Base-by-base conservation (phyloP, 495 filamentous ascomycete genomes). In the Chaetomium tenue region DNA sequence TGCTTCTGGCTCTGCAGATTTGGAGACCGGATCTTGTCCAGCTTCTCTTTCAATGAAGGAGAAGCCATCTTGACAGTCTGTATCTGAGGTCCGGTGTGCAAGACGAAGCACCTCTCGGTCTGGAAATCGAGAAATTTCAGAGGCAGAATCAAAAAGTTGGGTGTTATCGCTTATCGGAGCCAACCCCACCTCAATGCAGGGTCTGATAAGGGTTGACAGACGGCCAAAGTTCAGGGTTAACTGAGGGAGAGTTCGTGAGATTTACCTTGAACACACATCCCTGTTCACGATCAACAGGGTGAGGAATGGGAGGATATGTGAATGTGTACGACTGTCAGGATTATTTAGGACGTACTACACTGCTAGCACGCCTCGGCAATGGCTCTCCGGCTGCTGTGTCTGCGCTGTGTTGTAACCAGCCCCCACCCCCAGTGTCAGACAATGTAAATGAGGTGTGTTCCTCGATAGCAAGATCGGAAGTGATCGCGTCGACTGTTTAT, bases 1-100 rank as follows among this genome's bases (percentile, higher is more conserved):
- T 94, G 91, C 75, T 93, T 87, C 78, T 95, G 91, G 77, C 90
- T 98, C 76, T 98, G 89, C 69, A 97, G 87, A 79, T 96, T 96
- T 30, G 94, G 94, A 75, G 90, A 92, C 77, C 94, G 89, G 73
- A 98, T 96, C 83, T 92, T 96, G 75, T 93, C 90, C 70, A 98
- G 84, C 82, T 90, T 95, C 80, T 93, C 93, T 70, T 86, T 84
- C 66, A 97, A 80, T 74, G 91, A 89, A 85, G 90, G 59, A 58
- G 71, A 70, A 60, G 75, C 77, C 80, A 82, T 82, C 59, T 73
- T 79, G 71, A 71, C 56, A 37, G 61, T 63, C 44, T 53, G 56
- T 58, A 33, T 42, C 52, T 37, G 56, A 65, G 20, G 52, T 66
- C 60, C 52, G 63, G 65, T 47, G 69, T 65, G 66, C 69, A 69